Percentiles rank a stretch among this genome's conserved stretches.
phyloP scores from a whole-genome alignment of 495 filamentous ascomycete genomes.

The Lepraria neglecta region DNA sequence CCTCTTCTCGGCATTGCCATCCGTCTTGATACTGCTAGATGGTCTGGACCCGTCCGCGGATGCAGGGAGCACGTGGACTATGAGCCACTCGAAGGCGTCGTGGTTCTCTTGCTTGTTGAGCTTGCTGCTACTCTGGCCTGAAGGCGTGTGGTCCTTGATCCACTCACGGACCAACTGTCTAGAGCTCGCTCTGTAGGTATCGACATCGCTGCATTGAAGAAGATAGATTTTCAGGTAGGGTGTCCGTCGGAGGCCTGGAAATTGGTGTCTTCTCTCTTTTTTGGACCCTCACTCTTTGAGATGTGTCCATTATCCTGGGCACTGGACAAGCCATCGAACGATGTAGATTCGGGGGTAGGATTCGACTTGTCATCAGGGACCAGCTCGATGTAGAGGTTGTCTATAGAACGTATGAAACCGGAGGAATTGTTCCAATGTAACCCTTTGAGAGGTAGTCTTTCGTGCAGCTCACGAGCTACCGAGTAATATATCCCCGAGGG shows the following conservation, averaged over 20 bases:
- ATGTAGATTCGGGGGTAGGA: constrained; percentile 32
- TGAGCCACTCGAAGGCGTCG: constrained; percentile 96
- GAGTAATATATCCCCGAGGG: constrained; percentile 78
- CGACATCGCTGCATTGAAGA: constrained; percentile 88
- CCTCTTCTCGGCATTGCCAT: constrained; percentile 39
- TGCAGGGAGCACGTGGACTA: constrained; percentile 80
- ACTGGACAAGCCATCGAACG: constrained; percentile 30
- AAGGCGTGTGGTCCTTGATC: constrained; percentile 68
- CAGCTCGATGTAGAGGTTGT: constrained; percentile 83
- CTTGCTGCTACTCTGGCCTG: constrained; percentile 38
- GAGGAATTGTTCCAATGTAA: constrained; percentile 94
- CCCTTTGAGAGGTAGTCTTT: constrained; percentile 81
- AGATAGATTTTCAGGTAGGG: constrained; percentile 90
- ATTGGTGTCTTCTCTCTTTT: constrained; percentile 79
- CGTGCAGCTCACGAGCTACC: constrained; percentile 66
- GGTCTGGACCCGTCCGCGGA: constrained; percentile 72
- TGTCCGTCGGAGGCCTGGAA: constrained; percentile 86
- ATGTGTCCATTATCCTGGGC: constrained; percentile 1
- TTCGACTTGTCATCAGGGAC: constrained; percentile 48
- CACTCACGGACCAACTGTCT: constrained; percentile 79
- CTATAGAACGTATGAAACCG: constrained; percentile 84
- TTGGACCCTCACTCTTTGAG: constrained; percentile 5
- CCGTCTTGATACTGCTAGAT: constrained; percentile 41
- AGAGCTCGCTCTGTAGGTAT: constrained; percentile 76
- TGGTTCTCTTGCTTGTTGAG: constrained; percentile 65